phyloP scores from a whole-genome alignment of 768 basidiomycete genomes.

The Naganishia vaughanmartiniae region DNA sequence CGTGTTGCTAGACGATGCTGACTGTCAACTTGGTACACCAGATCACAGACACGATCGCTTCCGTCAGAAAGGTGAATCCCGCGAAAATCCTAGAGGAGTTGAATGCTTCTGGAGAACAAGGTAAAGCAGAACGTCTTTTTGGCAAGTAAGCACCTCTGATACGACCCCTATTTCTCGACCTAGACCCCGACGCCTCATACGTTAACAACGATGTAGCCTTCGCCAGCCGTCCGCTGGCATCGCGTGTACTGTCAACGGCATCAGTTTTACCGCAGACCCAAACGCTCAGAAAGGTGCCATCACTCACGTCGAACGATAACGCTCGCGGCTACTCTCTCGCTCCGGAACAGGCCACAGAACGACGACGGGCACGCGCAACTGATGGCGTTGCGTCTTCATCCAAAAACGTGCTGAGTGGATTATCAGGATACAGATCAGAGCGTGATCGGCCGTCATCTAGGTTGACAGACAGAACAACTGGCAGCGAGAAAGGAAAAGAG shows the following conservation, averaged over 20 bases:
- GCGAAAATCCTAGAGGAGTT: constrained; percentile 45
- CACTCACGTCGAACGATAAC: neutral
- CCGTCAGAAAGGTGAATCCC: constrained; percentile 42
- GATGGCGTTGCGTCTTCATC: neutral
- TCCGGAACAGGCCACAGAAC: neutral
- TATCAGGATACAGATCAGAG: neutral
- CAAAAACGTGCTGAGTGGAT: neutral
- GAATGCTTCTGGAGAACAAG: constrained; percentile 42
- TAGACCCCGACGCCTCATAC: constrained; percentile 25
- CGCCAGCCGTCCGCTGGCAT: constrained; percentile 7
- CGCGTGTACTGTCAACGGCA: constrained; percentile 26
- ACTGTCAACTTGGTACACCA: neutral
- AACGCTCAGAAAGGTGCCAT: constrained; percentile 2
- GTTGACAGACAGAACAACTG: constrained; percentile 55
- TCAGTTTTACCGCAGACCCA: constrained; percentile 18
- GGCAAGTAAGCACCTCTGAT: neutral
- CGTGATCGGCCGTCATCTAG: constrained; percentile 10
- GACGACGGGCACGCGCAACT: neutral
- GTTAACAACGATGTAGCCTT: constrained; percentile 29
- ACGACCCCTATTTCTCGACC: neutral
- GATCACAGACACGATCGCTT: constrained; percentile 47
- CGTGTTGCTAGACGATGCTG: neutral
- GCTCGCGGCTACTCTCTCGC: constrained; percentile 2
- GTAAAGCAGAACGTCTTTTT: neutral
- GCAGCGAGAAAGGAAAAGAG: constrained; percentile 58